Evolutionary conservation across 495 filamentous ascomycete species (phyloP).

Genomic region (Penicillium cinerascens): DNA sequence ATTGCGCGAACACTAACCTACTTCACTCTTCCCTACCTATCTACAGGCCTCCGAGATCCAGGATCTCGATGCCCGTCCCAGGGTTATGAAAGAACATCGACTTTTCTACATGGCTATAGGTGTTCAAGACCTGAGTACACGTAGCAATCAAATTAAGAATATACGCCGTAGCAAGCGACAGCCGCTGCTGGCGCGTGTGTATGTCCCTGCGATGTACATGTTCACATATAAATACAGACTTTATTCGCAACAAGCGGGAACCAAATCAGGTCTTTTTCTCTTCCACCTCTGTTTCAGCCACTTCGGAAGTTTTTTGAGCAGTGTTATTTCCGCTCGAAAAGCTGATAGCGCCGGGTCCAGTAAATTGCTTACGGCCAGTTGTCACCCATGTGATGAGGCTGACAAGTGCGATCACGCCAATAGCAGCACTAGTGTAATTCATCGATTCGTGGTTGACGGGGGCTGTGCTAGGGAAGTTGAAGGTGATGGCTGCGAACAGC

Average conservation of each 20-base stretch:
- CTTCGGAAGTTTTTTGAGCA: background rate
- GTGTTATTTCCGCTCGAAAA: slow-evolving; percentile 15
- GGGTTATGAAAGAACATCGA: too few relatives aligned
- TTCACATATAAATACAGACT: background rate
- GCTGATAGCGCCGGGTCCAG: slow-evolving; percentile 39
- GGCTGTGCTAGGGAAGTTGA: slow-evolving; percentile 52
- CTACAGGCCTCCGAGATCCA: too few relatives aligned
- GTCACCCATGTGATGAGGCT: slow-evolving; percentile 51
- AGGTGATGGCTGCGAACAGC: slow-evolving; percentile 52
- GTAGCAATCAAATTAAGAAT: too few relatives aligned
- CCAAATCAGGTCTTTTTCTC: background rate
- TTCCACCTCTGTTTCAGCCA: background rate
- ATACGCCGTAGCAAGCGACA: too few relatives aligned
- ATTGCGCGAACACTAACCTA: too few relatives aligned
- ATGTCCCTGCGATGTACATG: background rate
- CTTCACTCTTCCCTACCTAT: too few relatives aligned
- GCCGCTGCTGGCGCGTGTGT: too few relatives aligned
- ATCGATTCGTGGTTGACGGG: slow-evolving; percentile 52
- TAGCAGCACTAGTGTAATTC: slow-evolving; percentile 58
- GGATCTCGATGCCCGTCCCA: too few relatives aligned
- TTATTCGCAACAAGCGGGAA: background rate
- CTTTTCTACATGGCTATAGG: too few relatives aligned
- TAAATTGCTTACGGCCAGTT: slow-evolving; percentile 49
- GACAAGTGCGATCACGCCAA: slow-evolving; percentile 52
- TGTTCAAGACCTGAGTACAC: too few relatives aligned